These are phyloP conservation scores for Tolypocladium guangdongense DNA, from an alignment of 2,329 filamentous ascomycete species.

Conservation along the genomic window DNA sequence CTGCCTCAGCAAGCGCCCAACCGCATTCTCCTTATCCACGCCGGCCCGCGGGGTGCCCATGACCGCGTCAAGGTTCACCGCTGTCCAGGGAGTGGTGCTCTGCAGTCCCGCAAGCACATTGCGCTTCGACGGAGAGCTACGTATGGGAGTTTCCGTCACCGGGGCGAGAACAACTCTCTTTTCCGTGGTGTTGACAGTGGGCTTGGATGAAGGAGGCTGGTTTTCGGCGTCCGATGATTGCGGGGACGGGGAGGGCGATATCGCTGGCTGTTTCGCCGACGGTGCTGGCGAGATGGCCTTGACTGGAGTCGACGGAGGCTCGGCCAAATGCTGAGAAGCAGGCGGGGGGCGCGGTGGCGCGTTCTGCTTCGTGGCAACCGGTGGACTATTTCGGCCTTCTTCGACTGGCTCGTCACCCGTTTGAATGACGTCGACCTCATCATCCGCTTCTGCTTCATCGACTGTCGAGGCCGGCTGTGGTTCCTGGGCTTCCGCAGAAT, in stretches of 20 bases:
- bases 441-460: conserved; percentile 2
- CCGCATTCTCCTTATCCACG: conserved; percentile 41
- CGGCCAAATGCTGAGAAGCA: conserved; percentile 4
- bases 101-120: conserved; percentile 45
- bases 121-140: conserved; percentile 51
- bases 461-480: not conserved
- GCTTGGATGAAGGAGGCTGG: conserved; percentile 58
- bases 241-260: conserved; percentile 56
- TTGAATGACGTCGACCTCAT: conserved; percentile 1
- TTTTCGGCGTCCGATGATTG: conserved; percentile 77
- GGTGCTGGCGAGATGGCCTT: conserved; percentile 31
- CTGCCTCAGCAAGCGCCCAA: conserved; percentile 37
- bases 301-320: conserved; percentile 32
- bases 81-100: conserved; percentile 54
- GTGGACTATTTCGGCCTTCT: not conserved
- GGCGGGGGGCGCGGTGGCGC: not conserved
- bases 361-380: not conserved
- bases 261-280: conserved; percentile 39
- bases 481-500: not conserved
- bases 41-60: conserved; percentile 38
- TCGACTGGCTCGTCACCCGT: conserved; percentile 1
- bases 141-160: conserved; percentile 34
- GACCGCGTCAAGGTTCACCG: conserved; percentile 65
- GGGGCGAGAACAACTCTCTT: conserved; percentile 38
- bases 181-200: conserved; percentile 32